Conservation (phyloP, 805 yeast species). For the Kazachstania viticola region DNA sequence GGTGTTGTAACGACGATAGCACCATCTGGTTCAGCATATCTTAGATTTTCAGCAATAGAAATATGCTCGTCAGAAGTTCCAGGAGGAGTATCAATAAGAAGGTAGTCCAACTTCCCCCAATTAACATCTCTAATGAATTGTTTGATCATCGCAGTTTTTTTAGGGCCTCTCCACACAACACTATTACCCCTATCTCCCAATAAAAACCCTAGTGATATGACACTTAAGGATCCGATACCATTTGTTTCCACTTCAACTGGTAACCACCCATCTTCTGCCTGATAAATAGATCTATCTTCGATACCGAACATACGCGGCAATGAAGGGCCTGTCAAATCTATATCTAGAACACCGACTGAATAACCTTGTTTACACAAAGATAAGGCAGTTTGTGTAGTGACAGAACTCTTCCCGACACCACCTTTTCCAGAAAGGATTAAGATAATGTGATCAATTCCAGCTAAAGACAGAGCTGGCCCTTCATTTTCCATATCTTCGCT, state of each 20-base stretch:
- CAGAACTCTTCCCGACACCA: slow-evolving; percentile 95
- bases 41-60: slow-evolving; percentile 84
- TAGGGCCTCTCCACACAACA: slow-evolving; percentile 98
- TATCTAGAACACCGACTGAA: slow-evolving; percentile 89
- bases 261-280: slow-evolving; percentile 78
- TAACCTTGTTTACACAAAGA: slow-evolving; percentile 57
- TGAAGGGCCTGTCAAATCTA: slow-evolving; percentile 94
- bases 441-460: slow-evolving; percentile 60
- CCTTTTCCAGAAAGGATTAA: slow-evolving; percentile 89
- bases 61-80: slow-evolving; percentile 98
- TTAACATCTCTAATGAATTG: slow-evolving; percentile 84
- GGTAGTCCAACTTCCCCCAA: slow-evolving; percentile 72
- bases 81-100: slow-evolving; percentile 94
- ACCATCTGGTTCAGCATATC: slow-evolving; percentile 67
- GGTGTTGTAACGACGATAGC: slow-evolving; percentile 96
- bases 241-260: slow-evolving; percentile 48
- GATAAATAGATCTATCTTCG: slow-evolving; percentile 69
- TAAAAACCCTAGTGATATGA: slow-evolving; percentile 85
- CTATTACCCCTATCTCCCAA: slow-evolving; percentile 76
- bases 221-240: slow-evolving; percentile 38
- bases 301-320: slow-evolving; percentile 93
- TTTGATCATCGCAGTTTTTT: slow-evolving; percentile 93
- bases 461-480: slow-evolving; percentile 26
- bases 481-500: slow-evolving; percentile 5
- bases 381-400: slow-evolving; percentile 89